Percentiles rank a stretch among this genome's conserved stretches.
Evolutionary conservation across 2,329 filamentous ascomycete genomes (phyloP).

Genomic region (Pseudogymnoascus sp.): DNA sequence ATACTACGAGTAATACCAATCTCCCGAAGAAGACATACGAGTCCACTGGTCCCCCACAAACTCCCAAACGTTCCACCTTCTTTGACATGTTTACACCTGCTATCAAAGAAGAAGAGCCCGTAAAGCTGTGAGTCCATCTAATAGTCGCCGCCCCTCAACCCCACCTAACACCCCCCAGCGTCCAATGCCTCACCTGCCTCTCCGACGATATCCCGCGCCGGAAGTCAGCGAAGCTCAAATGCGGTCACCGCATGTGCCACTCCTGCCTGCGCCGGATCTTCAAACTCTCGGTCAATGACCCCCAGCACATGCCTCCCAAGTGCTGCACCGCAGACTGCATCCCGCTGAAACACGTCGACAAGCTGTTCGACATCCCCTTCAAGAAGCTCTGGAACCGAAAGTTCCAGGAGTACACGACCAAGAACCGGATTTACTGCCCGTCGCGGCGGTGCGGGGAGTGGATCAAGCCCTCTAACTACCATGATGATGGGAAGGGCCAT

Average conservation of each 20-base stretch:
- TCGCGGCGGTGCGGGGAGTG: slow-evolving; percentile 63
- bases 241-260: slow-evolving; percentile 75
- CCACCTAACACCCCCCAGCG: slow-evolving; percentile 33
- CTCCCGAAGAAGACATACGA: not conserved
- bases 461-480: slow-evolving; percentile 66
- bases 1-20: not conserved
- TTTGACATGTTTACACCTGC: not conserved
- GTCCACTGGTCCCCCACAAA: not conserved
- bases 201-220: slow-evolving; percentile 54
- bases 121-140: not conserved
- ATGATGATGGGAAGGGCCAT: slow-evolving; percentile 35
- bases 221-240: slow-evolving; percentile 63
- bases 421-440: slow-evolving; percentile 72
- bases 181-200: slow-evolving; percentile 65
- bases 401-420: slow-evolving; percentile 66
- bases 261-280: slow-evolving; percentile 68
- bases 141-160: not conserved
- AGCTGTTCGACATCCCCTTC: slow-evolving; percentile 63
- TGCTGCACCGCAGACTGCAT: slow-evolving; percentile 72
- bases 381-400: slow-evolving; percentile 75
- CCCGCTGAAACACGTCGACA: slow-evolving; percentile 65
- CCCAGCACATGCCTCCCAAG: slow-evolving; percentile 73
- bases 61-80: not conserved
- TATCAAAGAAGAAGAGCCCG: not conserved
- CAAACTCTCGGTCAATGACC: slow-evolving; percentile 65